These are phyloP conservation scores for Eucalyptus fibrosa DNA, from an alignment of 345 rosid genomes.

Conservation along the genomic window DNA sequence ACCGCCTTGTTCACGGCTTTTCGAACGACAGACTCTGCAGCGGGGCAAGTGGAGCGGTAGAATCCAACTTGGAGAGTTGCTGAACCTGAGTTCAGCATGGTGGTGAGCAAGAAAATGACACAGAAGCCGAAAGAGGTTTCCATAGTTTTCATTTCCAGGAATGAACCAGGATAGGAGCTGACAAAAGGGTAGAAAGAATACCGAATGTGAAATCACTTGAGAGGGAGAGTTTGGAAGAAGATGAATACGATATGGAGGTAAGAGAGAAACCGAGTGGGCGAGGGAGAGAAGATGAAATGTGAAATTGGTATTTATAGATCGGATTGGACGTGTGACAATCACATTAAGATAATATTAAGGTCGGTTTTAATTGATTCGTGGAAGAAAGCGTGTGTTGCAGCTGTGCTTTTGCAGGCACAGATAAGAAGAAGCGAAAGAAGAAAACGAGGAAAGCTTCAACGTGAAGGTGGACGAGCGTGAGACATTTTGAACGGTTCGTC, in stretches of 20 bases:
- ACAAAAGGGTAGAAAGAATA: not conserved
- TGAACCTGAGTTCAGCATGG: not conserved
- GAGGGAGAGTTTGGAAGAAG: not conserved
- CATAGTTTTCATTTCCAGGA: not conserved
- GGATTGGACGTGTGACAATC: not conserved
- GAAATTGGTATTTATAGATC: not conserved
- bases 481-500: not conserved
- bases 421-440: not conserved
- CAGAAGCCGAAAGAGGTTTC: not conserved
- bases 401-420: not conserved
- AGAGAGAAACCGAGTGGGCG: not conserved
- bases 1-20: constrained; percentile 1
- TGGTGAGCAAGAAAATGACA: not conserved
- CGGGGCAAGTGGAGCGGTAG: constrained; percentile 2
- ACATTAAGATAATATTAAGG: not conserved
- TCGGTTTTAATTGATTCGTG: not conserved
- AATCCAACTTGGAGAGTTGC: not conserved
- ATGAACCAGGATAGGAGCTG: not conserved
- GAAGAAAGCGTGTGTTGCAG: not conserved
- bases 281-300: not conserved
- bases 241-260: not conserved
- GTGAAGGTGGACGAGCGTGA: not conserved
- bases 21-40: not conserved
- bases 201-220: not conserved
- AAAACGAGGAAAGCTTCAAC: not conserved